These are phyloP conservation scores for Aspergillus clavatus DNA, from an alignment of 2,329 filamentous ascomycete species.

Conservation along the genomic window DNA sequence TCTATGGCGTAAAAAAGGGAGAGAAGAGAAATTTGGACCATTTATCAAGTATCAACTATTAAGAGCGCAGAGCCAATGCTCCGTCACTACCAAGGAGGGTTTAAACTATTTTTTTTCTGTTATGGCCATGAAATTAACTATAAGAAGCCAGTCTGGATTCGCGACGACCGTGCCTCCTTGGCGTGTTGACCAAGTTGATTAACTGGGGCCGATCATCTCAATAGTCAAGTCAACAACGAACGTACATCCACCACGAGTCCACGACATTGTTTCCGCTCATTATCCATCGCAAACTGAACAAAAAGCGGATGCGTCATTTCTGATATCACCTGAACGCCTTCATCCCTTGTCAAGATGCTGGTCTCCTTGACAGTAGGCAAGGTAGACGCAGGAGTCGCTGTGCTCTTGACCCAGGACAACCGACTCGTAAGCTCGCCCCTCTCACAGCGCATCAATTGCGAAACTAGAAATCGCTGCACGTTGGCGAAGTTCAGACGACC, in stretches of 20 bases:
- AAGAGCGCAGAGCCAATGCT: too few species aligned
- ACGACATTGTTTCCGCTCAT: background rate
- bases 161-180: background rate
- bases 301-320: background rate
- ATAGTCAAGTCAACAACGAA: conserved; percentile 1
- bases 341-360: conserved; percentile 60
- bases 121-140: too few species aligned
- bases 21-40: too few species aligned
- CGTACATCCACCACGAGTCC: background rate
- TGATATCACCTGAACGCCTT: background rate
- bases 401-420: conserved; percentile 94
- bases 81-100: too few species aligned
- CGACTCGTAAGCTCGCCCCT: conserved; percentile 64
- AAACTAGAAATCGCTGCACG: background rate
- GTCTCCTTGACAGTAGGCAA: conserved; percentile 98
- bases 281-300: background rate
- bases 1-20: background rate
- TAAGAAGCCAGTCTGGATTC: background rate
- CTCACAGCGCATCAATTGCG: conserved; percentile 2
- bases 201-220: background rate
- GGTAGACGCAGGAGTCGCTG: conserved; percentile 96
- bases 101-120: too few species aligned
- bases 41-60: too few species aligned
- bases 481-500: background rate
- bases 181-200: background rate